Evolutionary conservation across 805 yeast genomes (phyloP).

Genomic region (Saturnispora serradocipensis): DNA sequence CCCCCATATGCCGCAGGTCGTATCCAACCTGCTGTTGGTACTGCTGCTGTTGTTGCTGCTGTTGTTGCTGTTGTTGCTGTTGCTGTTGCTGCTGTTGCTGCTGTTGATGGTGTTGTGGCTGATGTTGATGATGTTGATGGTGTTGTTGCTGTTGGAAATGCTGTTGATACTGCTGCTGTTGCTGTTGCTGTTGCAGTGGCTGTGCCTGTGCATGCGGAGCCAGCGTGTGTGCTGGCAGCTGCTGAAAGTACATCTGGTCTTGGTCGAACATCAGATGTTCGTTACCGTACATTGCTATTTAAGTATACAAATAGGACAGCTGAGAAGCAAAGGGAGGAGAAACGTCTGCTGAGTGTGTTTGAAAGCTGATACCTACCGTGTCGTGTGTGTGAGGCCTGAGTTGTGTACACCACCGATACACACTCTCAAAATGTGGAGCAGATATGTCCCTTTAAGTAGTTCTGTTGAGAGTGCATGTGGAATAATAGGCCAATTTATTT

Average conservation of each 20-base stretch:
- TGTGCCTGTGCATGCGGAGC: not conserved
- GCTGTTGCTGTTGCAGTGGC: not conserved
- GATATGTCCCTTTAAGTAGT: not conserved
- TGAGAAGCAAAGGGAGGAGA: not conserved
- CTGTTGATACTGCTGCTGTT: too few species aligned
- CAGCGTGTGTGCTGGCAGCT: not conserved
- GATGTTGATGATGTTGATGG: too few species aligned
- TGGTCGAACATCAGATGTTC: not conserved
- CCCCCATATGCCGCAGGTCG: not conserved
- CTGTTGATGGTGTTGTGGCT: not conserved
- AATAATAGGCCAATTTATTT: not conserved
- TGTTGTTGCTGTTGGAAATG: not conserved
- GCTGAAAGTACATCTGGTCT: not conserved
- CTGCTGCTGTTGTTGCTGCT: not conserved
- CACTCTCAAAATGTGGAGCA: not conserved
- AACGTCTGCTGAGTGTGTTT: not conserved
- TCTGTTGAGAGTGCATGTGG: not conserved
- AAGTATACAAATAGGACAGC: not conserved
- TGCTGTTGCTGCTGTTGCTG: not conserved
- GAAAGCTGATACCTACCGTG: not conserved
- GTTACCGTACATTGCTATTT: not conserved
- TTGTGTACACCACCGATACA: not conserved
- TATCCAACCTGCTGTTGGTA: not conserved
- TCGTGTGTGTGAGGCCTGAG: not conserved
- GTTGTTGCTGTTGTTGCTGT: not conserved